Evolutionary conservation across 495 filamentous ascomycete species (phyloP).

Genomic region (Astrothelium macrocarpum): DNA sequence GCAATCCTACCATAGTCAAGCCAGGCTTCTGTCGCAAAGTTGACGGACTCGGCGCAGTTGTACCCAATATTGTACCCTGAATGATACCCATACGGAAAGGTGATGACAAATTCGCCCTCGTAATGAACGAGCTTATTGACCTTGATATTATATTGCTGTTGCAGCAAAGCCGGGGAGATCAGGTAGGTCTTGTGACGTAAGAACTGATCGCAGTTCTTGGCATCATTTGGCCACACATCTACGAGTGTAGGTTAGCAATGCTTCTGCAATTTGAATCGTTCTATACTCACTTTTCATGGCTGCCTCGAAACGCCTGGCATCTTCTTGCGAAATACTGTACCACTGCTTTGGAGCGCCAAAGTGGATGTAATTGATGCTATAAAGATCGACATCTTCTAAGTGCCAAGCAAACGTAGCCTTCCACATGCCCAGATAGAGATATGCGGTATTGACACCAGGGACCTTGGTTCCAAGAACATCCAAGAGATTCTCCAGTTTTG

Average conservation of each 20-base stretch:
- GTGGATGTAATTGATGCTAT: slow-evolving; percentile 99
- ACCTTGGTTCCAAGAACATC: slow-evolving; percentile 93
- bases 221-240: slow-evolving; percentile 83
- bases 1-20: slow-evolving; percentile 88
- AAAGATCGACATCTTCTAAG: slow-evolving; percentile 94
- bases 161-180: slow-evolving; percentile 82
- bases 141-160: slow-evolving; percentile 80
- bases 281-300: slow-evolving; percentile 69
- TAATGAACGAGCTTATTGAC: slow-evolving; percentile 95
- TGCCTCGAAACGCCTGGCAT: slow-evolving; percentile 86
- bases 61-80: slow-evolving; percentile 97
- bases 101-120: slow-evolving; percentile 97
- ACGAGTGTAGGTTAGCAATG: slow-evolving; percentile 7
- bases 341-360: slow-evolving; percentile 98
- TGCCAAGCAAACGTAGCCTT: slow-evolving; percentile 99
- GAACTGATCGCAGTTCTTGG: slow-evolving; percentile 96
- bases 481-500: slow-evolving; percentile 83
- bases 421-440: slow-evolving; percentile 98
- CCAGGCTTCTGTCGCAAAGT: slow-evolving; percentile 94
- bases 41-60: slow-evolving; percentile 98
- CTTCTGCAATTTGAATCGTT: neutral
- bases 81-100: slow-evolving; percentile 96
- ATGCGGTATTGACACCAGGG: slow-evolving; percentile 97
- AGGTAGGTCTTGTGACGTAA: slow-evolving; percentile 95
- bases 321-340: slow-evolving; percentile 97